Base-by-base conservation (phyloP, 2,329 filamentous ascomycete species). In the Colletotrichum orchidophilum region DNA sequence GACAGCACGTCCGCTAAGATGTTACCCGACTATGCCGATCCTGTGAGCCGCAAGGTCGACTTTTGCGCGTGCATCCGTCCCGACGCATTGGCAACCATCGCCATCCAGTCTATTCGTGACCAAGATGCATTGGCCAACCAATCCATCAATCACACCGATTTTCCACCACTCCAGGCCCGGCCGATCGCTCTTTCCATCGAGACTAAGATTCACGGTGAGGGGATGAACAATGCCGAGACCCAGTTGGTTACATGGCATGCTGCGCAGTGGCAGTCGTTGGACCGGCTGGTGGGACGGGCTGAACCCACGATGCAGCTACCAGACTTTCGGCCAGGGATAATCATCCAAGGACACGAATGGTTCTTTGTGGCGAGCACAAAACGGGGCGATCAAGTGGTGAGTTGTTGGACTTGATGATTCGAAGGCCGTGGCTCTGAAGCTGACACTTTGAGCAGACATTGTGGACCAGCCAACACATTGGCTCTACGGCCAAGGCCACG, bases 401-500 rank as follows among this genome's bases (percentile, higher is more conserved):
- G 63, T 65, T 13, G 29, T 5, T n/a, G n/a, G 6, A 21, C 6
- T 24, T 26, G 11, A 24, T 7, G 15, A 6, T 18, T 18, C 33
- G 5, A 31, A 8, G 35, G 18, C 9, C 8, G 11, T 21, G 59
- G 12, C 27, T 35, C 8, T 29, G 4, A 33, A 35, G 26, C 57
- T 60, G 57, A 60, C 35, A 31, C 2, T 4, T 31, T 31, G 5
- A 27, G 24, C 5, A 67, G 65, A 60, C 60, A 5, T 52, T 68
- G 1, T 68, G 58, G 58, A 68, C 52, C 1, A 68, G 46, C 26
- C 57, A 62, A 50, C 54, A 55, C 52, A 58, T 68, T 35, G 65
- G 65, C 12, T 68, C 65, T 24, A 75, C 73, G 3, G 62, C 63
- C 6, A 73, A 65, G 50, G 54, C 67, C 55, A 67, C 42, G 52